A percentile compares a stretch with the other conserved stretches of the same genome.
Evolutionary conservation across 2,329 filamentous ascomycete genomes (phyloP).

Genomic region (Alternaria conjuncta): DNA sequence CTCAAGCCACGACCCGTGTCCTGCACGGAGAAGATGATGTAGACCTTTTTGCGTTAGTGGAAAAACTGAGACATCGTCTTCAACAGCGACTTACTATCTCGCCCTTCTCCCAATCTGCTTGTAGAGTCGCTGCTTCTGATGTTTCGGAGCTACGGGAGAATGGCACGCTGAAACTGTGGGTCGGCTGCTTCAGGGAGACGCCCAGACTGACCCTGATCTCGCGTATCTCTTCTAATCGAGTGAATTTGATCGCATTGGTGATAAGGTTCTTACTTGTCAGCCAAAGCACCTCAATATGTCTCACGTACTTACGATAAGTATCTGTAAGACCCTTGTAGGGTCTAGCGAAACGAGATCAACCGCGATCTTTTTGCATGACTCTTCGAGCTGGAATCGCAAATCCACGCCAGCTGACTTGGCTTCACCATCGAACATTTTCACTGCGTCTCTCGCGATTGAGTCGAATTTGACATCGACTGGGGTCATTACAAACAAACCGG

Average conservation of each 20-base stretch:
- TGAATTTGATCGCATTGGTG: constrained; percentile 56
- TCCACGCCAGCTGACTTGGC: constrained; percentile 38
- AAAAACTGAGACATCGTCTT: background rate
- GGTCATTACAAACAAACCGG: constrained; percentile 50
- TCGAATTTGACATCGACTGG: constrained; percentile 48
- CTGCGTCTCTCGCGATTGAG: constrained; percentile 39
- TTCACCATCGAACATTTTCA: constrained; percentile 50
- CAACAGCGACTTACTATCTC: constrained; percentile 3
- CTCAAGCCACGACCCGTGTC: constrained; percentile 52
- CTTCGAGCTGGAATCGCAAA: constrained; percentile 41
- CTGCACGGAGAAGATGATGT: constrained; percentile 45
- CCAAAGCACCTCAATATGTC: background rate
- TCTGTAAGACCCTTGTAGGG: constrained; percentile 51
- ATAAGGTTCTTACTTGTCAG: constrained; percentile 43
- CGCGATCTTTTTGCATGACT: constrained; percentile 42
- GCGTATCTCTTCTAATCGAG: constrained; percentile 43
- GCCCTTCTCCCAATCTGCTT: constrained; percentile 45
- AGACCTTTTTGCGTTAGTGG: constrained; percentile 33
- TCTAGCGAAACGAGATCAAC: constrained; percentile 51
- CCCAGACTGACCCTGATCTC: constrained; percentile 48
- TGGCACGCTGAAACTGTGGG: constrained; percentile 33
- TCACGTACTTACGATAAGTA: constrained; percentile 27
- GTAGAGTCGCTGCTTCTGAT: constrained; percentile 20
- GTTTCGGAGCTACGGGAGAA: constrained; percentile 18
- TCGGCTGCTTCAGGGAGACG: constrained; percentile 38